Percentiles rank a stretch among this genome's conserved stretches.
Conservation (phyloP, 805 yeast genomes). For the Teunomyces pallodes region DNA sequence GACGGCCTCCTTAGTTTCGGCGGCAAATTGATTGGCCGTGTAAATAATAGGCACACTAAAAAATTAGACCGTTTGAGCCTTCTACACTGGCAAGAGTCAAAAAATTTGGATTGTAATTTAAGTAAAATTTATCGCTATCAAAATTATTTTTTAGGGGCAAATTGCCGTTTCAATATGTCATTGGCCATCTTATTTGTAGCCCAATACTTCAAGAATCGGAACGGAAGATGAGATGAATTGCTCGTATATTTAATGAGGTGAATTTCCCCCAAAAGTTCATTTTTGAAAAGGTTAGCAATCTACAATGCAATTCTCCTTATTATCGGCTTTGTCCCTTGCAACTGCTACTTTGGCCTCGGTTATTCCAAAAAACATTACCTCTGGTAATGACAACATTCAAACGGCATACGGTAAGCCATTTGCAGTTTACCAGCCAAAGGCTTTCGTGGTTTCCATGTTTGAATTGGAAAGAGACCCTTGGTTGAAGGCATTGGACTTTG, state of each 20-base stretch:
- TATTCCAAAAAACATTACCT: constrained; percentile 12
- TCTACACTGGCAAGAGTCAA: background rate
- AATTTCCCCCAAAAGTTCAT: background rate
- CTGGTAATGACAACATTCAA: constrained; percentile 14
- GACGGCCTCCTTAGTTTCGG: too few species aligned
- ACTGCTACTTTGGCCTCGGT: constrained; percentile 16
- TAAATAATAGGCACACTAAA: background rate
- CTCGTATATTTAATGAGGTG: background rate
- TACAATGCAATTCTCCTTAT: constrained; percentile 3
- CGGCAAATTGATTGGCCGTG: background rate
- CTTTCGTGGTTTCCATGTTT: constrained; percentile 56
- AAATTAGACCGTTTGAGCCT: background rate
- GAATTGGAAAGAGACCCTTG: constrained; percentile 51
- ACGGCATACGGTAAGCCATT: constrained; percentile 28
- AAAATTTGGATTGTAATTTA: background rate
- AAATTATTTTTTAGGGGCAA: background rate
- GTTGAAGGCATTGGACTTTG: constrained; percentile 47
- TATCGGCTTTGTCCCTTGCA: constrained; percentile 7
- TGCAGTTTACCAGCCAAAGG: constrained; percentile 49
- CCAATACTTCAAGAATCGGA: too few species aligned
- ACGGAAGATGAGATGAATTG: background rate
- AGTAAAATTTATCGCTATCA: background rate
- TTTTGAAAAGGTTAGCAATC: background rate
- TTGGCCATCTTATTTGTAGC: background rate
- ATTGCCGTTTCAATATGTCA: background rate